These are phyloP conservation scores for Venturiaceae sp. DNA, from an alignment of 2,329 filamentous ascomycete genomes.

Conservation along the genomic window DNA sequence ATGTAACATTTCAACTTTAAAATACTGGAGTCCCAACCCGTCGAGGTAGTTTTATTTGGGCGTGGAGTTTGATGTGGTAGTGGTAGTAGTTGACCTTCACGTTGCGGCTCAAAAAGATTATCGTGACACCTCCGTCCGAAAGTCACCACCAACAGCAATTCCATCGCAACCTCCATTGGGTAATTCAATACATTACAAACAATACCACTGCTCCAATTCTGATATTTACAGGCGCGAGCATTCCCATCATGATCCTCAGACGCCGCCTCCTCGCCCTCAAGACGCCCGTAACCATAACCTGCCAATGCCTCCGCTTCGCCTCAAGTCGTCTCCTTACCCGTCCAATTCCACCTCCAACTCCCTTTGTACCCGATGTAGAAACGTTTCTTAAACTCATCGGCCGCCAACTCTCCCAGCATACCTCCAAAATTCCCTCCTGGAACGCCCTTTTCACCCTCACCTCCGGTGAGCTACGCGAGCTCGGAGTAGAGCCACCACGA, in stretches of 20 bases:
- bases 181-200: not conserved
- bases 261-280: constrained; percentile 3
- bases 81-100: too few species aligned
- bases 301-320: not conserved
- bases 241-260: constrained; percentile 6
- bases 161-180: not conserved
- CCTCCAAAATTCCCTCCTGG: constrained; percentile 12
- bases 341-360: constrained; percentile 12
- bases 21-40: too few species aligned
- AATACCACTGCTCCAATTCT: not conserved
- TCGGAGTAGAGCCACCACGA: constrained; percentile 11
- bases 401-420: constrained; percentile 9
- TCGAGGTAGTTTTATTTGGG: too few species aligned
- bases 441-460: constrained; percentile 11
- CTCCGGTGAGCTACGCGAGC: constrained; percentile 8
- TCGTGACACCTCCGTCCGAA: too few species aligned
- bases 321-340: constrained; percentile 3
- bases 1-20: too few species aligned
- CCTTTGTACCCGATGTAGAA: constrained; percentile 11
- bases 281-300: not conserved
- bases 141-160: not conserved
- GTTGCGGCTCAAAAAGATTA: too few species aligned
- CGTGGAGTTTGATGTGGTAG: too few species aligned
- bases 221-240: not conserved
- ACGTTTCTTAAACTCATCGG: constrained; percentile 13